phyloP scores from a whole-genome alignment of 352 stramenopile species.

The Pythium aquatile region DNA sequence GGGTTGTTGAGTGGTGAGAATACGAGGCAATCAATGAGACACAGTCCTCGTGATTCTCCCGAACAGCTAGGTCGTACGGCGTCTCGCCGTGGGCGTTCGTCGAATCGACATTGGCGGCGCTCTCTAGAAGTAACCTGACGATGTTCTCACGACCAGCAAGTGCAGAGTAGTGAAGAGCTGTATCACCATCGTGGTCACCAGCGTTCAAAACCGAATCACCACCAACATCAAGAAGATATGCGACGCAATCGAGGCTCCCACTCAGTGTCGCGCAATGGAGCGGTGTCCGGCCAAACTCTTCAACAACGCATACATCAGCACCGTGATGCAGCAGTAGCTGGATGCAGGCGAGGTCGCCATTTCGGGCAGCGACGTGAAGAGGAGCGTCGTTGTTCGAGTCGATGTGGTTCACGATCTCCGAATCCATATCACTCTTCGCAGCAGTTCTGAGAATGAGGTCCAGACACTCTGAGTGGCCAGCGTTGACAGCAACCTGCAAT shows the following conservation, averaged over 20 bases:
- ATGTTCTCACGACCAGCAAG: constrained; percentile 54
- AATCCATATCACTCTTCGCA: constrained; percentile 84
- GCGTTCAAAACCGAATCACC: constrained; percentile 80
- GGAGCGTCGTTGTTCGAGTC: constrained; percentile 77
- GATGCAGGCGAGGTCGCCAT: constrained; percentile 70
- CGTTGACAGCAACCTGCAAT: constrained; percentile 72
- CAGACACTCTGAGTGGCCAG: constrained; percentile 56
- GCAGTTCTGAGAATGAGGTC: constrained; percentile 63
- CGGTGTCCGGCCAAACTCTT: constrained; percentile 78
- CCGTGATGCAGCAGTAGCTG: constrained; percentile 76
- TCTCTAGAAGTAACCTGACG: constrained; percentile 77
- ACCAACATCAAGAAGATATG: constrained; percentile 82
- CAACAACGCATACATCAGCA: constrained; percentile 79
- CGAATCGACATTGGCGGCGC: constrained; percentile 63
- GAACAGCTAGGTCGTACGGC: constrained; percentile 58
- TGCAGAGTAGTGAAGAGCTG: constrained; percentile 71
- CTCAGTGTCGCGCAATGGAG: constrained; percentile 70
- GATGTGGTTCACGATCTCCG: constrained; percentile 87
- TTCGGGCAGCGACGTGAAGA: constrained; percentile 69
- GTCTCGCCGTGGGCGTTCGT: constrained; percentile 65
- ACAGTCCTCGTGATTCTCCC: constrained; percentile 47
- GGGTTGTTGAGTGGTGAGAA: constrained; percentile 32
- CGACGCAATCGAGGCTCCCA: constrained; percentile 63
- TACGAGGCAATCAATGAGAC: constrained; percentile 61
- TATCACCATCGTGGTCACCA: constrained; percentile 73